Percentiles rank a stretch among this genome's conserved stretches.
These are phyloP conservation scores for Saksenaea oblongispora DNA, from an alignment of 371 early-diverging fungal species.

Conservation along the genomic window DNA sequence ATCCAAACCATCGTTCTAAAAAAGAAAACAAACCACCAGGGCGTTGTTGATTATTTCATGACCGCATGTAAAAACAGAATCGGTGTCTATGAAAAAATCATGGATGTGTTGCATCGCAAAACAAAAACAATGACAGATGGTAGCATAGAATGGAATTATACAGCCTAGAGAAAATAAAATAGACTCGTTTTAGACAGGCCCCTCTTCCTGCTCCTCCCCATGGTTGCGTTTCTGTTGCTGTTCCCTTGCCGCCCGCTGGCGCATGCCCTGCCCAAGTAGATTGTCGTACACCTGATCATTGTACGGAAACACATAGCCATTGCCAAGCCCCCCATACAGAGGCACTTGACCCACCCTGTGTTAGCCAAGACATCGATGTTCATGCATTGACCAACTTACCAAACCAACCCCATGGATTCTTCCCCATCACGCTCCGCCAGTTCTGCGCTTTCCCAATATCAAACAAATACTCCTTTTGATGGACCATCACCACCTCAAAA, in stretches of 20 bases:
- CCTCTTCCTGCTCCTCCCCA: too few species aligned
- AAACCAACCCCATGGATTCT: constrained; percentile 35
- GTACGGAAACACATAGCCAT: constrained; percentile 54
- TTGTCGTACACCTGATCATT: constrained; percentile 45
- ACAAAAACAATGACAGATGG: neutral
- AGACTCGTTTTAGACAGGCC: too few species aligned
- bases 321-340: constrained; percentile 40
- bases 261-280: constrained; percentile 42
- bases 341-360: constrained; percentile 24
- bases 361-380: neutral
- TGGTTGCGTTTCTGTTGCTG: neutral
- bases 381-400: constrained; percentile 32
- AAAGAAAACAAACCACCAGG: neutral
- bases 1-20: constrained; percentile 30
- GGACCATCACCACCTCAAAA: constrained; percentile 49
- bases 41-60: neutral
- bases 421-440: constrained; percentile 52
- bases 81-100: constrained; percentile 8
- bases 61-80: neutral
- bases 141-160: neutral
- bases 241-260: constrained; percentile 25
- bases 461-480: constrained; percentile 48
- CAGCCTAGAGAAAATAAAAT: neutral
- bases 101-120: neutral
- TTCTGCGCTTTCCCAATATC: constrained; percentile 41